These are phyloP conservation scores for Furcasterigmium sp. DNA, from an alignment of 2,329 filamentous ascomycete species.

Conservation along the genomic window DNA sequence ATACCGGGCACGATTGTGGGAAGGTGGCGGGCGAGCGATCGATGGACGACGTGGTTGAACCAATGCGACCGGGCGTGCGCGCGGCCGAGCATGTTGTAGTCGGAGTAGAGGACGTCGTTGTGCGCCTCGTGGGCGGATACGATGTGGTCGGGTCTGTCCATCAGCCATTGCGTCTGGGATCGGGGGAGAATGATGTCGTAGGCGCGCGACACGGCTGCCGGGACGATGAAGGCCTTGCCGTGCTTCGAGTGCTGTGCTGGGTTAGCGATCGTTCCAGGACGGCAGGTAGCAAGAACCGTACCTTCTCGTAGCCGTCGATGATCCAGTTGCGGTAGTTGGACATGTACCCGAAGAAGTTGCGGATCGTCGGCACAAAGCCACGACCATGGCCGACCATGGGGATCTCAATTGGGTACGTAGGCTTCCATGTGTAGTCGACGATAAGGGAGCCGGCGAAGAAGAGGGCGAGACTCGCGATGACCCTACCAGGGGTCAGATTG, in stretches of 20 bases:
- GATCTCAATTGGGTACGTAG: constrained; percentile 31
- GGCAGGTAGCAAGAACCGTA: constrained; percentile 6
- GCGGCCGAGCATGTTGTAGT: constrained; percentile 37
- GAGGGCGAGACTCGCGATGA: constrained; percentile 19
- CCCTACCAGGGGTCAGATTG: constrained; percentile 22
- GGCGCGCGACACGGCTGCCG: constrained; percentile 31
- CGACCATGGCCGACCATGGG: constrained; percentile 33
- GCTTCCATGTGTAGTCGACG: constrained; percentile 31
- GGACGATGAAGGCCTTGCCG: constrained; percentile 34
- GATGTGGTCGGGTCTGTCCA: constrained; percentile 38
- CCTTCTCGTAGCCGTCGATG: constrained; percentile 36
- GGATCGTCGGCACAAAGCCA: constrained; percentile 27
- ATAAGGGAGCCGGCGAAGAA: constrained; percentile 32
- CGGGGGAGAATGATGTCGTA: constrained; percentile 39
- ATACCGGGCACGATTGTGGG: constrained; percentile 31
- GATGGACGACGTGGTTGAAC: constrained; percentile 36
- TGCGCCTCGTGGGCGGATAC: constrained; percentile 36
- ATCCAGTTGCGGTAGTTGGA: constrained; percentile 33
- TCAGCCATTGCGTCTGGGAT: constrained; percentile 38
- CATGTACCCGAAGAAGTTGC: constrained; percentile 33
- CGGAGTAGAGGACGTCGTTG: constrained; percentile 26
- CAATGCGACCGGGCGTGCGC: constrained; percentile 28
- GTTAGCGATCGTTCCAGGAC: not conserved
- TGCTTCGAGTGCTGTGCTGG: constrained; percentile 32
- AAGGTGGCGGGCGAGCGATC: constrained; percentile 35